phyloP scores from a whole-genome alignment of 2,329 filamentous ascomycete genomes.

The Eutypa lata region DNA sequence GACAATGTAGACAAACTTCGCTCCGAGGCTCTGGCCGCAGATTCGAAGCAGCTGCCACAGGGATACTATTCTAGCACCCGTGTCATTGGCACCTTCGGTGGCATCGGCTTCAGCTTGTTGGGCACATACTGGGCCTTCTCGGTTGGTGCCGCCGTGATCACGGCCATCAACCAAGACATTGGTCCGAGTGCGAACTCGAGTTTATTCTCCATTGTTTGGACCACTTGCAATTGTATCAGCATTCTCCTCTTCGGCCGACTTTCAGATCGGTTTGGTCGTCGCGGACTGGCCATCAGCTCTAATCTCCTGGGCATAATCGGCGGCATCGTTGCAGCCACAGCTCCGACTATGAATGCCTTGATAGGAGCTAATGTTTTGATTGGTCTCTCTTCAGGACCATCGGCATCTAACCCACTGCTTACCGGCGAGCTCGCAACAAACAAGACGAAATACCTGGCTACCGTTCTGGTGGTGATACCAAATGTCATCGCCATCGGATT shows the following conservation, averaged over 20 bases:
- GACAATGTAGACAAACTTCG: conserved; percentile 12
- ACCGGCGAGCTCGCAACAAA: conserved; percentile 18
- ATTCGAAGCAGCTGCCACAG: conserved; percentile 9
- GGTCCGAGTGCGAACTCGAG: conserved; percentile 9
- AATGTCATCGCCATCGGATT: conserved; percentile 18
- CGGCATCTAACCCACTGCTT: conserved; percentile 13
- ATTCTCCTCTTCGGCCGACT: conserved; percentile 14
- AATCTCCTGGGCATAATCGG: conserved; percentile 17
- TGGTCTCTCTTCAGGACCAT: conserved; percentile 11
- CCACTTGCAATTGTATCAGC: conserved; percentile 11
- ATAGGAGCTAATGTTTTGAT: conserved; percentile 17
- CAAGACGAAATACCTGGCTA: conserved; percentile 16
- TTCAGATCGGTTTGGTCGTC: conserved; percentile 13
- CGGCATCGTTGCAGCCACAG: conserved; percentile 14
- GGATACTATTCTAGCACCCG: conserved; percentile 15
- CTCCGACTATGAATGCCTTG: conserved; percentile 11
- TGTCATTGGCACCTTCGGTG: conserved; percentile 13
- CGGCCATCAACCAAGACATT: conserved; percentile 7
- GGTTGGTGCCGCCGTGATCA: conserved; percentile 11
- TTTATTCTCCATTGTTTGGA: conserved; percentile 1
- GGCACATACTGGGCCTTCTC: conserved; percentile 17
- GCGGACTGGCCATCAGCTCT: conserved; percentile 10
- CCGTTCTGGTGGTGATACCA: conserved; percentile 13
- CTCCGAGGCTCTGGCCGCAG: conserved; percentile 14
- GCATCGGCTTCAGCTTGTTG: conserved; percentile 15